Evolutionary conservation across 345 rosid genomes (phyloP), one percentile per base, ranked within the genome.

Genomic region (Arabis hirsuta): DNA sequence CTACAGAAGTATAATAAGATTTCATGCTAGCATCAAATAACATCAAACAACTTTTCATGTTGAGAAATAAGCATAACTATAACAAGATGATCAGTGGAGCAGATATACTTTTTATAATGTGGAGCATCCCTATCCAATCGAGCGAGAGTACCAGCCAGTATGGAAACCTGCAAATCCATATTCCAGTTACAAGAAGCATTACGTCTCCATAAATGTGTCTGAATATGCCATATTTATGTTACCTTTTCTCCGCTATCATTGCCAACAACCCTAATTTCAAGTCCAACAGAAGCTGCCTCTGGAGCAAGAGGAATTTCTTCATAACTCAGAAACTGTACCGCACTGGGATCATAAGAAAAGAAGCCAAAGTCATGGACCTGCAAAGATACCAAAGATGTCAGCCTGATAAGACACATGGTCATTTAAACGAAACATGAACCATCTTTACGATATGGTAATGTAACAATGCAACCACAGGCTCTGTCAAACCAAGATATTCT

Each of bases 291-390:
- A 60, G 96, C 97, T 50, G 85, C 93, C 74, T 89, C 96, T 9
- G 96, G 96, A 57, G 96, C 89, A 85, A 94, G 98, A 58, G 97
- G 90, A 72, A 94, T 94, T 83, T 91, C 98, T 79, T 88, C 96
- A 62, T 94, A 94, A n/a, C 81, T 73, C 73, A 91, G 82, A 81
- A 85, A 89, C 60, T 89, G 88, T 54, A 94, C 73, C 10, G 88
- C 91, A 76, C 62, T 60, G 66, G 97, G 96, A 82, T 91, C 85
- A 77, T 89, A 94, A 43, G 84, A 81, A 81, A 87, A 94, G 89
- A 94, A 94, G 67, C 98, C 98, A 79, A 94, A 94, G 81, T 94
- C 98, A 84, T 94, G 98, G 69, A 94, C 97, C 98, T 91, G 80
- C 41, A 65, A 57, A 39, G 50, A 78, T 57, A 56, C 48, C 58